Evolutionary conservation across 2,329 filamentous ascomycete species (phyloP).

Genomic region (Periconia digitata): DNA sequence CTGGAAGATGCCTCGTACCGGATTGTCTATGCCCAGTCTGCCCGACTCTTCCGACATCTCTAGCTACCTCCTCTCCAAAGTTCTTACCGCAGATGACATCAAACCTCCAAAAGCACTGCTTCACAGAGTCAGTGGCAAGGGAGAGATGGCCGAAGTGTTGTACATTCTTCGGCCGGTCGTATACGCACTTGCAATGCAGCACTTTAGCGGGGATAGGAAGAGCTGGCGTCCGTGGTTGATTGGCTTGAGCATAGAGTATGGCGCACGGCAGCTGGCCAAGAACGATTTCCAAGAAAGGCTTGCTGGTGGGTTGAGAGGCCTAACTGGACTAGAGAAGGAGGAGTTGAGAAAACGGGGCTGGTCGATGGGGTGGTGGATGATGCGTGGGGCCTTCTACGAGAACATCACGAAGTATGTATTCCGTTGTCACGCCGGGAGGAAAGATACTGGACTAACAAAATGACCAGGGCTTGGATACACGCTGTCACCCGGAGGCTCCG

Average conservation of each 20-base stretch:
- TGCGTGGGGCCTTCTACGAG: constrained; percentile 97
- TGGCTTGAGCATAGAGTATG: constrained; percentile 81
- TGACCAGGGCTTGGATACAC: constrained; percentile 61
- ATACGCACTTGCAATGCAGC: constrained; percentile 81
- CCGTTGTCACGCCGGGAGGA: neutral
- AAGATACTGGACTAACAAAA: constrained; percentile 17
- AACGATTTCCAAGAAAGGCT: constrained; percentile 63
- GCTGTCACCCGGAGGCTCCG: constrained; percentile 70
- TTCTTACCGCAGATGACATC: constrained; percentile 94
- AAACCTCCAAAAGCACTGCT: constrained; percentile 85
- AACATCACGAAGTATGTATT: constrained; percentile 69
- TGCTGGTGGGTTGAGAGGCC: constrained; percentile 70
- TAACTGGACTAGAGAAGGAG: constrained; percentile 85
- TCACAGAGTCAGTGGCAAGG: constrained; percentile 72
- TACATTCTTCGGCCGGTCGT: constrained; percentile 87
- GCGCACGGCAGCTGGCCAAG: constrained; percentile 80
- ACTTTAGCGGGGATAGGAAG: constrained; percentile 69
- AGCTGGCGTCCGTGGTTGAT: constrained; percentile 92
- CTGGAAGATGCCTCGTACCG: constrained; percentile 95
- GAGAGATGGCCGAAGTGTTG: constrained; percentile 83
- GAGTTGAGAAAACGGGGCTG: constrained; percentile 86
- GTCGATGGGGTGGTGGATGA: constrained; percentile 92
- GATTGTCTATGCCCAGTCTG: constrained; percentile 78
- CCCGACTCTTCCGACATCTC: constrained; percentile 82
- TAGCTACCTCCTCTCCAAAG: constrained; percentile 82